phyloP scores from a whole-genome alignment of 257 asterid genomes.

The Fraxinus cuspidata region DNA sequence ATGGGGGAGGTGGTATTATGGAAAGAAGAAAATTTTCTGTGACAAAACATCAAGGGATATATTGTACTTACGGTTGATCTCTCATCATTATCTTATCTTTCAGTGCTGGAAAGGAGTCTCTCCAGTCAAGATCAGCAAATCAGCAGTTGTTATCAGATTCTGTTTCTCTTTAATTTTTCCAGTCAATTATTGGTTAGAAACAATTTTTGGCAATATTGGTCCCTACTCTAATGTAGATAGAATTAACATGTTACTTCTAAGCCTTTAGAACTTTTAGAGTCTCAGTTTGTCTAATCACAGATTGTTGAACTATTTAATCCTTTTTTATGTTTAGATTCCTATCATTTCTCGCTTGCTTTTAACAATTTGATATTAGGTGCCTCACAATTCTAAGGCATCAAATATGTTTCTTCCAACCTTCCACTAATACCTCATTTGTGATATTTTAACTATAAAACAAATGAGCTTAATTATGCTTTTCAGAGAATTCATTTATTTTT shows the following conservation, averaged over 20 bases:
- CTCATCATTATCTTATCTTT: background rate
- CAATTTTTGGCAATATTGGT: background rate
- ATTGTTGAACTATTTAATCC: background rate
- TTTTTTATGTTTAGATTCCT: conserved; percentile 1
- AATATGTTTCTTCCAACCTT: conserved; percentile 16
- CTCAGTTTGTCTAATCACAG: background rate
- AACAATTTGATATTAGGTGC: background rate
- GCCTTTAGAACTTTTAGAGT: background rate
- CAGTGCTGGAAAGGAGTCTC: background rate
- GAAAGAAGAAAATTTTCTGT: background rate
- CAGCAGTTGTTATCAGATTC: background rate
- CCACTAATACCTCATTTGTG: conserved; percentile 1
- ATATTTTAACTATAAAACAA: background rate
- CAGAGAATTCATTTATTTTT: background rate
- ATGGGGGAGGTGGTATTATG: background rate
- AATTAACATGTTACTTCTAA: background rate
- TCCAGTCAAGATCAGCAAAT: background rate
- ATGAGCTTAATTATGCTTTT: conserved; percentile 4
- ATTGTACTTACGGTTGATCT: background rate
- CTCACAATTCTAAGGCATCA: background rate
- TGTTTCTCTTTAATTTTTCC: background rate
- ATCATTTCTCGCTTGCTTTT: background rate
- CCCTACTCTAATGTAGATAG: background rate
- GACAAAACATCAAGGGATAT: background rate
- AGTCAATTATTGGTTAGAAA: background rate